These are phyloP conservation scores for Aspergillus carlsbadensis DNA, from an alignment of 495 filamentous ascomycete species.

Conservation along the genomic window DNA sequence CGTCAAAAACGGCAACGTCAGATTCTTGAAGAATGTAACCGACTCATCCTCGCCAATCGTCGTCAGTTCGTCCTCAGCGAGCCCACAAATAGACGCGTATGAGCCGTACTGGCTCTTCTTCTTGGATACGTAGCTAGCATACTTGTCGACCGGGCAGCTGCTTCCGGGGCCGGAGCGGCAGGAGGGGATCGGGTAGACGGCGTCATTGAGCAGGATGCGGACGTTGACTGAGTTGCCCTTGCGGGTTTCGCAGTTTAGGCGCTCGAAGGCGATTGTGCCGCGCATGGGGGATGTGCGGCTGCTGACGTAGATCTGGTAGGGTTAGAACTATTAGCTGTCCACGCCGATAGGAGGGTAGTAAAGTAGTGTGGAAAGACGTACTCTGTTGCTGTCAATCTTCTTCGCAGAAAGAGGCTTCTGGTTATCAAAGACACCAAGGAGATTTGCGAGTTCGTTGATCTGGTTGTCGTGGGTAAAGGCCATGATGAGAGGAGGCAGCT, in stretches of 20 bases:
- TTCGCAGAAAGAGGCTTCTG: conserved; percentile 37
- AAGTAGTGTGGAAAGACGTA: conserved; percentile 20
- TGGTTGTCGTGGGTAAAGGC: conserved; percentile 61
- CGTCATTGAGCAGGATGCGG: conserved; percentile 53
- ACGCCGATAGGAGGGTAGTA: conserved; percentile 5
- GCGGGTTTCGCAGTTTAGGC: conserved; percentile 37
- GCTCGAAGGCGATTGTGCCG: conserved; percentile 54
- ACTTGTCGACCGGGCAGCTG: conserved; percentile 45
- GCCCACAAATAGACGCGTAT: conserved; percentile 42
- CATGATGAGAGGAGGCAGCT: conserved; percentile 47
- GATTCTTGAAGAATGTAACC: conserved; percentile 47
- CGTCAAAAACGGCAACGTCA: conserved; percentile 35
- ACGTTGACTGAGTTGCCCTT: conserved; percentile 24
- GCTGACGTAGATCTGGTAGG: conserved; percentile 34
- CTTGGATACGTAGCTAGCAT: conserved; percentile 39
- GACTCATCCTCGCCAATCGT: conserved; percentile 35
- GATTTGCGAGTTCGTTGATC: conserved; percentile 53
- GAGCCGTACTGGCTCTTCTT: conserved; percentile 43
- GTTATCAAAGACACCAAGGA: conserved; percentile 53
- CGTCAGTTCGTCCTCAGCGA: conserved; percentile 19
- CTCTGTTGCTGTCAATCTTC: conserved; percentile 11
- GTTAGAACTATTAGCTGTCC: not conserved
- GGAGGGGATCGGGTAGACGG: conserved; percentile 48
- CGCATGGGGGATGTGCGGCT: conserved; percentile 53
- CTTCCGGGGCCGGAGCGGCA: conserved; percentile 48